These are phyloP conservation scores for Ceratocystis eucalypticola DNA, from an alignment of 2,329 filamentous ascomycete genomes.

Conservation along the genomic window DNA sequence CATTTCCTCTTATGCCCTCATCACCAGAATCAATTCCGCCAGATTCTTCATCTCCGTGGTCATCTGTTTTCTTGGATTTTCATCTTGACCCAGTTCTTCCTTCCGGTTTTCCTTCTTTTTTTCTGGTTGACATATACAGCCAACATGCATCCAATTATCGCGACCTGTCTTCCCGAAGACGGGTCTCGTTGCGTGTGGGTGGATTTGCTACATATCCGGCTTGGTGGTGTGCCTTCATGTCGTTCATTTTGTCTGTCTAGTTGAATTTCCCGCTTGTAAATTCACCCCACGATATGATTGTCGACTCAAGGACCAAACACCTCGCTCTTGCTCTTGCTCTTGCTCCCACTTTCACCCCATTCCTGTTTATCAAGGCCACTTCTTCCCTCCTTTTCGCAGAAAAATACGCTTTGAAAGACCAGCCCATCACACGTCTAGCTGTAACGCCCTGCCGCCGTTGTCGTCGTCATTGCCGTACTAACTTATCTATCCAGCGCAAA, in stretches of 20 bases:
- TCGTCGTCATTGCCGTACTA: neutral
- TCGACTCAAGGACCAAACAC: neutral
- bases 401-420: neutral
- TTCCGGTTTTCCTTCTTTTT: neutral
- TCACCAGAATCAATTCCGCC: neutral
- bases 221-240: no score
- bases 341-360: neutral
- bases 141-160: no score
- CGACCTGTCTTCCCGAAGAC: no score
- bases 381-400: neutral
- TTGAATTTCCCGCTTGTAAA: no score
- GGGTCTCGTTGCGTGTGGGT: no score
- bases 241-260: no score
- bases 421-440: neutral
- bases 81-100: neutral
- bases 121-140: no score
- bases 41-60: neutral
- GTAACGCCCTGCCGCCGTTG: no score
- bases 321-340: no score
- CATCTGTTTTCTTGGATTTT: neutral
- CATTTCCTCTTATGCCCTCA: no score
- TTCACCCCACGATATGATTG: neutral
- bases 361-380: neutral
- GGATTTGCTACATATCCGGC: no score
- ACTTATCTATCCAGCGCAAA: conserved; percentile 51